A percentile compares a stretch with the other conserved stretches of the same genome.
These are phyloP conservation scores for Lactarius quietus DNA, from an alignment of 768 basidiomycete genomes.

Conservation along the genomic window DNA sequence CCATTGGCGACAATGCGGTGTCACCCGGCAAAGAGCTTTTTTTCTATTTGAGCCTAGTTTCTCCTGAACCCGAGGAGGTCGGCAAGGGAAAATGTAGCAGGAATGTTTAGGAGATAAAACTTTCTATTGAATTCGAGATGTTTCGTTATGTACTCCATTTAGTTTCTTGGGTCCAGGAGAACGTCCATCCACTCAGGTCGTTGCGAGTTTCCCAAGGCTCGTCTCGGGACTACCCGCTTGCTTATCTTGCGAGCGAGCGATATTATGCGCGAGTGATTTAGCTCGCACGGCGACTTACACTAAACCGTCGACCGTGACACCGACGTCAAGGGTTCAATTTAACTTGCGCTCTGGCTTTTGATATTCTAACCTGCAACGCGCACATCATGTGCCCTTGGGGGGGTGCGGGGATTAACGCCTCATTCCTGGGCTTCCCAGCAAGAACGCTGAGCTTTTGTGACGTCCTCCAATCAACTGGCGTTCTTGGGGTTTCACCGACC, in stretches of 20 bases:
- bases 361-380: neutral
- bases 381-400: neutral
- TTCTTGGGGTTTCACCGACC: neutral
- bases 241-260: neutral
- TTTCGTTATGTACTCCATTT: neutral
- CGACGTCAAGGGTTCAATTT: neutral
- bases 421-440: conserved; percentile 13
- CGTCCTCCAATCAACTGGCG: conserved; percentile 13
- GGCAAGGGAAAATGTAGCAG: neutral
- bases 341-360: neutral
- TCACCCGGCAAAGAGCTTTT: neutral
- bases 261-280: neutral
- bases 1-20: neutral
- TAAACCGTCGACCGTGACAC: neutral
- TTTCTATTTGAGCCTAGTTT: neutral
- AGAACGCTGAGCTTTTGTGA: conserved; percentile 17
- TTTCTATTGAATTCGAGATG: neutral
- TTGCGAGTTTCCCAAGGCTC: neutral
- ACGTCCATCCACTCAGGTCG: neutral
- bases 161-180: neutral
- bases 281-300: neutral
- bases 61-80: neutral
- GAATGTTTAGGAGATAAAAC: neutral
- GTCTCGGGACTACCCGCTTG: neutral
- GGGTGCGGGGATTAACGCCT: conserved; percentile 19